These are phyloP conservation scores for Metarhizium anisopliae DNA, from an alignment of 2,329 filamentous ascomycete genomes.

Conservation along the genomic window DNA sequence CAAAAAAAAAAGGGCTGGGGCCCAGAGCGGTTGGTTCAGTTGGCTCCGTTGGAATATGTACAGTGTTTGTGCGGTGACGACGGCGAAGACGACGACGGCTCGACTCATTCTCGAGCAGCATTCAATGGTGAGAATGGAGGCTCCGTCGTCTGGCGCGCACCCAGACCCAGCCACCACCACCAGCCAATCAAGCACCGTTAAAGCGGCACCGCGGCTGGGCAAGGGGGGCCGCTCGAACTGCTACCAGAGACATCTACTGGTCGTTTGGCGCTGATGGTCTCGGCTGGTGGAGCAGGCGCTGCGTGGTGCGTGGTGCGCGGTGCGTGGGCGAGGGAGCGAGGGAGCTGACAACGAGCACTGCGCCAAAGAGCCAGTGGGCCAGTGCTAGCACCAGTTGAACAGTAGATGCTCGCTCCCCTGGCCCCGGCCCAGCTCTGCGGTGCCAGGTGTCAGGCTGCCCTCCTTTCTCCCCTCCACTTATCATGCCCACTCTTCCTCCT, in stretches of 20 bases:
- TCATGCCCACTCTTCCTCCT: constrained; percentile 23
- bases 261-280: neutral
- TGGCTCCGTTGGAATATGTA: neutral
- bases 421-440: too few relatives aligned
- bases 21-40: neutral
- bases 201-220: constrained; percentile 18
- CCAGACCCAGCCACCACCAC: constrained; percentile 20
- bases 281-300: neutral
- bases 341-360: too few relatives aligned
- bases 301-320: neutral
- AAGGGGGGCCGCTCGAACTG: neutral
- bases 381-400: too few relatives aligned
- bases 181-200: constrained; percentile 23
- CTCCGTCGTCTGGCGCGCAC: constrained; percentile 2
- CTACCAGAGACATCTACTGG: neutral
- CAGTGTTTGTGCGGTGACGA: constrained; percentile 2
- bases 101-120: neutral
- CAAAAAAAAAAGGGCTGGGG: neutral
- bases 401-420: too few relatives aligned
- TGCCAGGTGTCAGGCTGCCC: constrained; percentile 11
- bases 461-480: constrained; percentile 21
- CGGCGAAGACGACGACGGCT: neutral
- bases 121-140: neutral
- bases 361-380: too few relatives aligned
- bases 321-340: too few relatives aligned